Conservation (phyloP, 176 grass and related monocot species). For the Aegilops longissima region DNA sequence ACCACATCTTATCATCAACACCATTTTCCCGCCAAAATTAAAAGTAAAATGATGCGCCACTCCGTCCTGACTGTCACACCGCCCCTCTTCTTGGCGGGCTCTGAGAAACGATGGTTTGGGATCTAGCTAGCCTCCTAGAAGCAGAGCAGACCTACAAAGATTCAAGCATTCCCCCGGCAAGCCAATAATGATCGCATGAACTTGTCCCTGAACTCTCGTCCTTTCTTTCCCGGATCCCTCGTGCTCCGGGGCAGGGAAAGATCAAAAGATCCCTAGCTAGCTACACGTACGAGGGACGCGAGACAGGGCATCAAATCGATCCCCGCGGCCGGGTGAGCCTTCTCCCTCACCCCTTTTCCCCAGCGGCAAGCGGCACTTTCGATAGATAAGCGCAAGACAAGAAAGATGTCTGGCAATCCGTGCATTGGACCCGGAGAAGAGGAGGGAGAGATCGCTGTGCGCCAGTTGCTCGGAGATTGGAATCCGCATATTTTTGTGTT, state of each 20-base stretch:
- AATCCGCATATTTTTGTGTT: conserved; percentile 35
- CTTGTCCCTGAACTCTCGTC: conserved; percentile 40
- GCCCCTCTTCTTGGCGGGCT: background rate
- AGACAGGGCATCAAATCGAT: conserved; percentile 37
- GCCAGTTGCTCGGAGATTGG: conserved; percentile 10
- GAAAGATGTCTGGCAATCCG: conserved; percentile 3
- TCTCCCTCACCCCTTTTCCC: conserved; percentile 35
- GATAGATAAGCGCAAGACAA: conserved; percentile 32
- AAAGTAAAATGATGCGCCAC: background rate
- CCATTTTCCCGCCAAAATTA: too few relatives aligned
- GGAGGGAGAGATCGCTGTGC: background rate
- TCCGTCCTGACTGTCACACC: background rate
- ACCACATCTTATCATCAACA: too few relatives aligned
- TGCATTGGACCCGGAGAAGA: background rate
- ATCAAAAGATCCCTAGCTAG: background rate
- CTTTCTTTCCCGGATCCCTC: conserved; percentile 30
- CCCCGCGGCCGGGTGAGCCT: background rate
- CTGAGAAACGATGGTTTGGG: background rate
- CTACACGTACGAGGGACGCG: background rate
- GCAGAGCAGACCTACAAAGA: conserved; percentile 11
- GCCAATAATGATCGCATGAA: conserved; percentile 21
- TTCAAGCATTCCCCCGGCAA: conserved; percentile 25
- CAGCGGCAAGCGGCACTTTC: conserved; percentile 21
- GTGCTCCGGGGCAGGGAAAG: background rate
- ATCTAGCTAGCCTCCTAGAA: background rate